Percentiles rank a stretch among this genome's conserved stretches.
phyloP scores from a whole-genome alignment of 805 yeast species.

The Cyberlindnera xylosilytica region DNA sequence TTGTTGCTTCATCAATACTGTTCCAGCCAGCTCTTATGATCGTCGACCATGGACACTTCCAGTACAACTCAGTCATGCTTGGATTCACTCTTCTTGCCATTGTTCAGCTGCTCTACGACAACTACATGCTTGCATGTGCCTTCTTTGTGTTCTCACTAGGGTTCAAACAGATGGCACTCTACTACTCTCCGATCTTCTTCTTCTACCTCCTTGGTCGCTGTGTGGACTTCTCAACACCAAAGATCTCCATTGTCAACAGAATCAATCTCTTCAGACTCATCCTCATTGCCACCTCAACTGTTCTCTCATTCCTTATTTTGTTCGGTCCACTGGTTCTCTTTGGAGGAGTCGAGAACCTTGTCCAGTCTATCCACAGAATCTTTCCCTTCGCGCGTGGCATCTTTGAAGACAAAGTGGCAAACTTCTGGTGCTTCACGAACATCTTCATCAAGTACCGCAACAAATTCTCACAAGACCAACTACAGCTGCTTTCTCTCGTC shows the following conservation, averaged over 20 bases:
- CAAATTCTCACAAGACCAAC: conserved; percentile 49
- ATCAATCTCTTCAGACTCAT: conserved; percentile 57
- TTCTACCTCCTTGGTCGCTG: conserved; percentile 65
- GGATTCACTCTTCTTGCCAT: conserved; percentile 75
- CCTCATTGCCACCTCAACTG: conserved; percentile 61
- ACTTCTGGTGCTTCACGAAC: conserved; percentile 96
- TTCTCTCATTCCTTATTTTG: conserved; percentile 46
- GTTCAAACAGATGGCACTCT: conserved; percentile 94
- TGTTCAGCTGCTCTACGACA: conserved; percentile 59
- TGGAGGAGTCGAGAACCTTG: conserved; percentile 37
- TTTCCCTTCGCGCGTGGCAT: conserved; percentile 93
- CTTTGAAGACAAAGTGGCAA: conserved; percentile 96
- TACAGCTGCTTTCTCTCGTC: conserved; percentile 55
- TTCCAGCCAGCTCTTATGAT: conserved; percentile 80
- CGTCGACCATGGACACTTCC: conserved; percentile 97
- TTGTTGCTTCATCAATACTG: conserved; percentile 73
- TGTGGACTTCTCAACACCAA: conserved; percentile 20
- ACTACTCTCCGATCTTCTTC: conserved; percentile 88
- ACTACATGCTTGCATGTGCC: conserved; percentile 64
- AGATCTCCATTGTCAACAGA: conserved; percentile 20
- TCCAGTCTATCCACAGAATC: conserved; percentile 64
- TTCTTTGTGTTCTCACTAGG: conserved; percentile 75
- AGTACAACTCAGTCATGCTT: conserved; percentile 90
- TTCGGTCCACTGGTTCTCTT: conserved; percentile 58
- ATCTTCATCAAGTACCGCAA: conserved; percentile 66